Evolutionary conservation across 805 yeast species (phyloP).

Genomic region (Kazachstania martiniae): DNA sequence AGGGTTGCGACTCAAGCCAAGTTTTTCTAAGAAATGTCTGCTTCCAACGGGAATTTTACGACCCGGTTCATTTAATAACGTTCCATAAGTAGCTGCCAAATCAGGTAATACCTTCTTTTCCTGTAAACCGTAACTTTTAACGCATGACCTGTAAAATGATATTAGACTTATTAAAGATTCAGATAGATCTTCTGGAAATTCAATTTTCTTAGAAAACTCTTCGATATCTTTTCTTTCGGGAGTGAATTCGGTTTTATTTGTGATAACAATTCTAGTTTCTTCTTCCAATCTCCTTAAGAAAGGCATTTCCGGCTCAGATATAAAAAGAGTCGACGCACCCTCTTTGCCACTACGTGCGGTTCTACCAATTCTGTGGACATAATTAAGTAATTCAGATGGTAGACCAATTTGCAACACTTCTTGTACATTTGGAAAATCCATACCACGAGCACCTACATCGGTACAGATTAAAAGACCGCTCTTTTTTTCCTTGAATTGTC

Average conservation of each 20-base stretch:
- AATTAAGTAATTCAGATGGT: slow-evolving; percentile 65
- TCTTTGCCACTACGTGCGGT: slow-evolving; percentile 85
- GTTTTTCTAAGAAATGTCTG: slow-evolving; percentile 10
- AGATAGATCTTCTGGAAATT: slow-evolving; percentile 16
- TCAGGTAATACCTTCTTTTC: slow-evolving; percentile 12
- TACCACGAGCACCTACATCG: slow-evolving; percentile 93
- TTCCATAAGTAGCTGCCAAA: slow-evolving; percentile 18
- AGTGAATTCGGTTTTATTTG: slow-evolving; percentile 32
- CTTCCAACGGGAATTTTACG: slow-evolving; percentile 15
- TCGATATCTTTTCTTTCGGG: slow-evolving; percentile 24
- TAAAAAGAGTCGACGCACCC: slow-evolving; percentile 59
- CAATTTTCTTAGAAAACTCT: slow-evolving; percentile 17
- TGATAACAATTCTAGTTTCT: slow-evolving; percentile 46
- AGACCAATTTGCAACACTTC: slow-evolving; percentile 78
- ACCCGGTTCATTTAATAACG: slow-evolving; percentile 14
- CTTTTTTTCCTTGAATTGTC: slow-evolving; percentile 37
- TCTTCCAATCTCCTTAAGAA: slow-evolving; percentile 40
- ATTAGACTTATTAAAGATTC: slow-evolving; percentile 28
- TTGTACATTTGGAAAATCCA: slow-evolving; percentile 84
- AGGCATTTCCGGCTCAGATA: slow-evolving; percentile 44
- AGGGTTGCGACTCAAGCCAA: slow-evolving; percentile 17
- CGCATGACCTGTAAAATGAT: slow-evolving; percentile 29
- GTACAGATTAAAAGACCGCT: slow-evolving; percentile 65
- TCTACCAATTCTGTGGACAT: slow-evolving; percentile 90
- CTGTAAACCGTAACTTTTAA: slow-evolving; percentile 26